Percentiles rank a stretch among this genome's conserved stretches.
These are phyloP conservation scores for Erucastrum elatum DNA, from an alignment of 345 rosid species.

Conservation along the genomic window DNA sequence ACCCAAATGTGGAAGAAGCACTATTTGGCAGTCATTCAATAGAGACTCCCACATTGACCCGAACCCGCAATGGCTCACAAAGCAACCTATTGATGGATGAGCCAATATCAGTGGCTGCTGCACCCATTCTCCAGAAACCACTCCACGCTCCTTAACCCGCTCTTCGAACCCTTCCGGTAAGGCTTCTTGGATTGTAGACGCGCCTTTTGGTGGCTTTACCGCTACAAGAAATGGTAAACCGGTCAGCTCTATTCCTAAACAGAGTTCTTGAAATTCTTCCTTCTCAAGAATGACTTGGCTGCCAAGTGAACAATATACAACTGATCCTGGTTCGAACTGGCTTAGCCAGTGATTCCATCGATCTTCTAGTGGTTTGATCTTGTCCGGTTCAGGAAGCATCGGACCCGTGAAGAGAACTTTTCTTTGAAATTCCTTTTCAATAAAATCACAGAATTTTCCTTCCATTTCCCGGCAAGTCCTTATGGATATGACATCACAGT, in stretches of 20 bases:
- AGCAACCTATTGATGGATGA: conserved; percentile 63
- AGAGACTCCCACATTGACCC: conserved; percentile 77
- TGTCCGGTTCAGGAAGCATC: conserved; percentile 45
- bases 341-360: conserved; percentile 56
- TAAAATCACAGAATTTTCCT: conserved; percentile 54
- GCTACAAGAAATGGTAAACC: conserved; percentile 62
- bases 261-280: conserved; percentile 63
- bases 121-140: conserved; percentile 57
- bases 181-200: conserved; percentile 56
- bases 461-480: conserved; percentile 71
- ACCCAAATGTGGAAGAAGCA: conserved; percentile 53
- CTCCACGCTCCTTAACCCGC: conserved; percentile 54
- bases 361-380: conserved; percentile 40
- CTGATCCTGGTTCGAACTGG: conserved; percentile 46
- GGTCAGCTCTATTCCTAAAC: conserved; percentile 60
- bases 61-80: conserved; percentile 71
- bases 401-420: conserved; percentile 65
- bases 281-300: conserved; percentile 59
- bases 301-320: conserved; percentile 65
- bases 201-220: conserved; percentile 55
- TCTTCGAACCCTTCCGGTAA: conserved; percentile 64
- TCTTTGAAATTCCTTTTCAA: conserved; percentile 47
- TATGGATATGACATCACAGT: conserved; percentile 52
- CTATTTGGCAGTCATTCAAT: conserved; percentile 55
- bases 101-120: conserved; percentile 49